Evolutionary conservation across 2,329 filamentous ascomycete species (phyloP).

Genomic region (Venturia effusa): DNA sequence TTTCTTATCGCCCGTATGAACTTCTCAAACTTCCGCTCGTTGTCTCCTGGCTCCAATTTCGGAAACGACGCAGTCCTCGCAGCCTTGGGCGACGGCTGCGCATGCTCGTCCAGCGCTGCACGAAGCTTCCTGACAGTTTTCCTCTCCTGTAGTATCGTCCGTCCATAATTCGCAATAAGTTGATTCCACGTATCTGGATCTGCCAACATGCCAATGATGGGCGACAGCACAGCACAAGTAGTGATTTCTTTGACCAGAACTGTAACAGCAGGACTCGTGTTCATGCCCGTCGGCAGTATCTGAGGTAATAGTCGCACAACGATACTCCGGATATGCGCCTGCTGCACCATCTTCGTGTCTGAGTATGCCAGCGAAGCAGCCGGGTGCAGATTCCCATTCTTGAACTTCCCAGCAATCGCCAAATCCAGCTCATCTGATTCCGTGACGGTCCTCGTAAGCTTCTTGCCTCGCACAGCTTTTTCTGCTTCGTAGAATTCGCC

Average conservation of each 20-base stretch:
- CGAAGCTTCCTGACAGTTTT: slow-evolving; percentile 89
- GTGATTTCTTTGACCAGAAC: slow-evolving; percentile 81
- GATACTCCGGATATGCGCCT: slow-evolving; percentile 76
- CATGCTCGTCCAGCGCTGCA: slow-evolving; percentile 87
- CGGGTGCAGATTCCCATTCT: slow-evolving; percentile 75
- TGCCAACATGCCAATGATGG: slow-evolving; percentile 66
- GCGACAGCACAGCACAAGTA: slow-evolving; percentile 81
- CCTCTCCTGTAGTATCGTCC: slow-evolving; percentile 82
- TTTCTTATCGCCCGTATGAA: slow-evolving; percentile 85
- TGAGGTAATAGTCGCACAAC: slow-evolving; percentile 60
- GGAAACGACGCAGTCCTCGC: slow-evolving; percentile 62
- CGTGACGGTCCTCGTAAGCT: slow-evolving; percentile 80
- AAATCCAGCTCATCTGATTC: slow-evolving; percentile 94
- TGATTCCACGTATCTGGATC: slow-evolving; percentile 98
- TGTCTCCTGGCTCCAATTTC: slow-evolving; percentile 68
- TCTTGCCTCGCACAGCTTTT: slow-evolving; percentile 71
- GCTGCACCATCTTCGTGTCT: slow-evolving; percentile 74
- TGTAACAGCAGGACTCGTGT: slow-evolving; percentile 69
- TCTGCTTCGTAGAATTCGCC: slow-evolving; percentile 88
- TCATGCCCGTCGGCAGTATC: slow-evolving; percentile 61
- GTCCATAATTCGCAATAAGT: slow-evolving; percentile 72
- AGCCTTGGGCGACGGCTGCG: slow-evolving; percentile 62
- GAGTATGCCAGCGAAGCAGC: slow-evolving; percentile 75
- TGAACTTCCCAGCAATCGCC: slow-evolving; percentile 91
- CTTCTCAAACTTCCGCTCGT: slow-evolving; percentile 85